A percentile compares a stretch with the other conserved stretches of the same genome.
Conservation (phyloP, 2,329 filamentous ascomycete genomes). For the Cercospora sesami region DNA sequence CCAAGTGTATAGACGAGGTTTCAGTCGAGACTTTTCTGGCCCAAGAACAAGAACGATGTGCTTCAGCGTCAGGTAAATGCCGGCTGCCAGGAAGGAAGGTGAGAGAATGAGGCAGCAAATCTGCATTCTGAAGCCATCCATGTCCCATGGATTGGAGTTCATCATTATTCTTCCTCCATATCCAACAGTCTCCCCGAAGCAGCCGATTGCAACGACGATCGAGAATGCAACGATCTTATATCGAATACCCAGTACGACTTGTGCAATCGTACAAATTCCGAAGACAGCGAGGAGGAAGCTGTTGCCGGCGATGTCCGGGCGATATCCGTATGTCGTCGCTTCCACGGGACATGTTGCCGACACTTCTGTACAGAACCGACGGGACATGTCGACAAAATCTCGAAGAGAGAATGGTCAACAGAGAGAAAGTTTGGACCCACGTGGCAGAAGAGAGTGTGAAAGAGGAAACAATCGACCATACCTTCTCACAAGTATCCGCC, state of each 20-base stretch:
- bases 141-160: slow-evolving; percentile 45
- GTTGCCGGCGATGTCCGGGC: slow-evolving; percentile 43
- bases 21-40: slow-evolving; percentile 43
- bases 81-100: slow-evolving; percentile 49
- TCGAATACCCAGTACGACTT: slow-evolving; percentile 39
- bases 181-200: slow-evolving; percentile 46
- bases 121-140: slow-evolving; percentile 46
- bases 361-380: slow-evolving; percentile 32
- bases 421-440: neutral
- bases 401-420: neutral
- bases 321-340: slow-evolving; percentile 45
- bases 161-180: slow-evolving; percentile 48
- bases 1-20: slow-evolving; percentile 49
- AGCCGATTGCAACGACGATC: slow-evolving; percentile 43
- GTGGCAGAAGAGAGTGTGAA: neutral
- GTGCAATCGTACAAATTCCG: slow-evolving; percentile 39
- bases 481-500: neutral
- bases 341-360: slow-evolving; percentile 39
- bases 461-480: neutral
- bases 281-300: slow-evolving; percentile 44
- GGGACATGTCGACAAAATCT: neutral
- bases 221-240: slow-evolving; percentile 45
- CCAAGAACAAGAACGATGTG: slow-evolving; percentile 50
- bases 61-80: slow-evolving; percentile 51
- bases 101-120: slow-evolving; percentile 47